Evolutionary conservation across 345 rosid genomes (phyloP), one percentile per base, ranked within the genome.

Genomic region (Populus alba): DNA sequence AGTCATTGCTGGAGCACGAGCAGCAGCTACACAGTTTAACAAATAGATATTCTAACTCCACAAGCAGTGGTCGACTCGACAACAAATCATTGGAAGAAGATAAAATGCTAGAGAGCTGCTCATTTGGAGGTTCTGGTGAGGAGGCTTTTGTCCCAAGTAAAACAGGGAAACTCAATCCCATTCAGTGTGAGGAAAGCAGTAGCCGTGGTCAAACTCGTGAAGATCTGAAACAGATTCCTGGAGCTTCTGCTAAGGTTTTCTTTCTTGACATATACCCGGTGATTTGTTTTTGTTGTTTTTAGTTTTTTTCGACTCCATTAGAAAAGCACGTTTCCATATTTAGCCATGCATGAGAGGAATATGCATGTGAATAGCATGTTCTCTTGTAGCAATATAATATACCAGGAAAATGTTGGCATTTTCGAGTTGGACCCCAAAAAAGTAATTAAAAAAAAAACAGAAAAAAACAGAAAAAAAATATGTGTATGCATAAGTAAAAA

Each of bases 1-100:
- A 69, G 99, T 96, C 63, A 94, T 92, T 33, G 97, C 92, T n/a
- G 94, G 97, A 74, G 99, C 99, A 51, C 88, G 80, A 81, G 93
- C 90, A 73, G 98, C 97, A 8, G 94, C 97, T 37, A 84, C 91
- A 41, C 98, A 94, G 77, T 94, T 89, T 79, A 87, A 88, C 39
- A 37, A 76, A 51, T 78, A 61, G n/a, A 59, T 53, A 29, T 39
- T 53, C 75, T 67, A 65, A 68, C 66, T 59, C 79, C 57, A 70
- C 70, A n/a, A 81, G 83, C 53, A 77, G 77, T 73, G 66, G 65
- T 74, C 57, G 11, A 66, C 75, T 37, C 25, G 79, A 65, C 77
- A 70, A 63, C 8, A 84, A 68, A 74, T 72, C 69, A 59, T 53
- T 43, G 29, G 85, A 71, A 74, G 87, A 81, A 5, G 77, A 68